Evolutionary conservation across 176 grass and related monocot genomes (phyloP), one percentile per base, ranked within the genome.

Genomic region (Bonia amplexicaulis): DNA sequence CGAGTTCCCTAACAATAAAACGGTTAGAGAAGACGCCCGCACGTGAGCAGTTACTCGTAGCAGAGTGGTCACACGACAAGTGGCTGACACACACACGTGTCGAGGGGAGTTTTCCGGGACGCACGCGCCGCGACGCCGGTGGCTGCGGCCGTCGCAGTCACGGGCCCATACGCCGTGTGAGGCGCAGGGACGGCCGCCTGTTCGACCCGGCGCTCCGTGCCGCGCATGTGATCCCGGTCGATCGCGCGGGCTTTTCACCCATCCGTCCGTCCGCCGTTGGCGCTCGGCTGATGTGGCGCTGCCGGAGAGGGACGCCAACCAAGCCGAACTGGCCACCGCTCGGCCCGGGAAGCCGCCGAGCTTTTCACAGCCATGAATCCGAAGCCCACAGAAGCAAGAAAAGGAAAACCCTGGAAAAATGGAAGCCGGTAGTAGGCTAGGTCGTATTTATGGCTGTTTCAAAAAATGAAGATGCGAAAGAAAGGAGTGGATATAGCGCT

Each of bases 331-430:
- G 58, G n/a, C 9, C 76, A 37, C 74, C 52, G 84, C 52, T 62
- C 76, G 1, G 26, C 26, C 35, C 78, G 46, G 12, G 1, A 67
- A 67, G 62, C 10, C 62, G 52, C 46, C 44, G 46, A 66, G 74
- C 81, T 31, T 88, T 77, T 63, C 74, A 25, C 81, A 79, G 67
- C 87, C 87, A 84, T 81, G 33, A 55, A 31, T 22, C 66, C 9
- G 2, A 35, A 45, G 19, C 9, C 54, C 14, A 41, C 40, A 41
- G 13, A 29, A 15, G 10, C 23, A 9, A 55, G 25, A 7, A 45
- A 44, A 79, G 5, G 7, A 13, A 20, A 35, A 66, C 35, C 61
- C 14, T 44, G 0, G 61, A 16, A 66, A 66, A 51, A 8, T 37
- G 11, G 12, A 35, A 14, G 59, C 59, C 60, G 11, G 59, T 26